Evolutionary conservation across 768 basidiomycete species (phyloP).

Genomic region (Leccinum arenicola): DNA sequence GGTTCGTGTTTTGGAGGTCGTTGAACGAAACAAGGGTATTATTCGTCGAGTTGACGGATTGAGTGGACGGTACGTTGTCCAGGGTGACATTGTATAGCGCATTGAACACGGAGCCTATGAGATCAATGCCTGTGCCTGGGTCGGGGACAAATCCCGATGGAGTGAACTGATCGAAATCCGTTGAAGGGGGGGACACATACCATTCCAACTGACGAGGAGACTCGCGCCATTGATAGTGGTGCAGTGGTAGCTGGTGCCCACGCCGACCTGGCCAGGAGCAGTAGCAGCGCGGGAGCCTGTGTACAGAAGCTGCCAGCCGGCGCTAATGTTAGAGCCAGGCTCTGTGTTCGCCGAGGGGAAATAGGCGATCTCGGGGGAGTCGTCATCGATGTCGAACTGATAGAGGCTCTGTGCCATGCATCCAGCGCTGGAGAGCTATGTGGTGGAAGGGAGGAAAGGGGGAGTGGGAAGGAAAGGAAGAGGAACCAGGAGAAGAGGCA

Average conservation of each 20-base stretch:
- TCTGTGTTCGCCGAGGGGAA: constrained; percentile 58
- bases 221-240: constrained; percentile 60
- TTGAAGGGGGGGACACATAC: constrained; percentile 35
- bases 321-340: constrained; percentile 43
- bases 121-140: constrained; percentile 62
- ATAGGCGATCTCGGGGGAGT: constrained; percentile 63
- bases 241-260: constrained; percentile 58
- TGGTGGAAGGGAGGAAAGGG: constrained; percentile 5
- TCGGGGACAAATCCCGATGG: constrained; percentile 3
- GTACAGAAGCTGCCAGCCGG: constrained; percentile 72
- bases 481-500: constrained; percentile 1
- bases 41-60: constrained; percentile 25
- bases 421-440: constrained; percentile 24
- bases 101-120: constrained; percentile 49
- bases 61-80: constrained; percentile 41
- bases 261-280: constrained; percentile 42
- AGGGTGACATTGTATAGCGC: constrained; percentile 49
- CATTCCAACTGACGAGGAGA: constrained; percentile 57
- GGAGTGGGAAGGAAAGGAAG: constrained; percentile 10
- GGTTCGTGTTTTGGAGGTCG: constrained; percentile 45
- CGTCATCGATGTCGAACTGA: constrained; percentile 57
- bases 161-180: constrained; percentile 1
- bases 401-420: constrained; percentile 28
- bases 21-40: constrained; percentile 50
- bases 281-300: constrained; percentile 46